Percentiles rank a stretch among this genome's conserved stretches.
phyloP scores from a whole-genome alignment of 2,329 filamentous ascomycete species.

The Fonsecaea pedrosoi region DNA sequence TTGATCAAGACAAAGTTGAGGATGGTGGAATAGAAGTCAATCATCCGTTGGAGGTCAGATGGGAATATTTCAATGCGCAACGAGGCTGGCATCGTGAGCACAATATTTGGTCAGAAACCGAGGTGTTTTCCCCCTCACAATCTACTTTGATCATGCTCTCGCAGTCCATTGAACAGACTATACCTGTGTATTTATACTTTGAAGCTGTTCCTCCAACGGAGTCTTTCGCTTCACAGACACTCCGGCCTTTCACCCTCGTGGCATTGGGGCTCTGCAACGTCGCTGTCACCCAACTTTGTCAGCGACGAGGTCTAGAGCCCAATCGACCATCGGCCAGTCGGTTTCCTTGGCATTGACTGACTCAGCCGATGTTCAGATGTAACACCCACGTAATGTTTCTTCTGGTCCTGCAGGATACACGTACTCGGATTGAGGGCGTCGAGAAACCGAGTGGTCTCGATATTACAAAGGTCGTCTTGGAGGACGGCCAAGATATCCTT shows the following conservation, averaged over 20 bases:
- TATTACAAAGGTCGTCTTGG: neutral
- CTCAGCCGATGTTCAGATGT: constrained; percentile 2
- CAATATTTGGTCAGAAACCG: neutral
- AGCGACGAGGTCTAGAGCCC: constrained; percentile 11
- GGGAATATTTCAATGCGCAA: constrained; percentile 36
- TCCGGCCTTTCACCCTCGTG: neutral
- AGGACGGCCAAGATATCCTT: neutral
- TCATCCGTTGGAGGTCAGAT: constrained; percentile 22
- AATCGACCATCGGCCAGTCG: neutral
- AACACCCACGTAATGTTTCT: neutral
- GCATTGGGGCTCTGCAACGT: neutral
- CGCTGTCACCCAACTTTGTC: constrained; percentile 15
- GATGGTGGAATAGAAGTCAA: constrained; percentile 32
- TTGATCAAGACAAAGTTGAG: constrained; percentile 31
- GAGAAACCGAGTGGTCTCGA: neutral
- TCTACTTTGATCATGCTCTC: neutral
- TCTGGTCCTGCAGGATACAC: neutral
- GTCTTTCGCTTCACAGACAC: neutral
- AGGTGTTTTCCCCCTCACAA: neutral
- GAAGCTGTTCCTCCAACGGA: neutral
- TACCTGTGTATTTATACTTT: neutral
- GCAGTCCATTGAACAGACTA: neutral
- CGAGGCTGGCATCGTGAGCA: constrained; percentile 29
- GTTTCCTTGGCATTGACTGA: neutral
- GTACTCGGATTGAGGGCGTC: neutral